Percentiles rank a stretch among this genome's conserved stretches.
These are phyloP conservation scores for Ophiostoma triangulosporum DNA, from an alignment of 2,329 filamentous ascomycete species.

Conservation along the genomic window DNA sequence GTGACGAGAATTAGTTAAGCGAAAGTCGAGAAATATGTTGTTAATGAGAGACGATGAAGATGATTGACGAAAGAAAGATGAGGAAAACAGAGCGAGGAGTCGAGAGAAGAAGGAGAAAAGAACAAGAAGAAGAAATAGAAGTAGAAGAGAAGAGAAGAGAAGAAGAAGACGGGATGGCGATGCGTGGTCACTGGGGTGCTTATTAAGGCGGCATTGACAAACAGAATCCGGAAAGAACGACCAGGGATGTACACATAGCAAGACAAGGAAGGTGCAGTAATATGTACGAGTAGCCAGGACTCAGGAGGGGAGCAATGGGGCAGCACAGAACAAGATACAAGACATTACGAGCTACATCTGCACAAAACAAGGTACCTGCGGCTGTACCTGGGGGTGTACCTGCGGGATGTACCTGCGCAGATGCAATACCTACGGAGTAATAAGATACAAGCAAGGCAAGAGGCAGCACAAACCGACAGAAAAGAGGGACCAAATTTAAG, in stretches of 20 bases:
- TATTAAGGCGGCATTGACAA: not conserved
- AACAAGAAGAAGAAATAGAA: not conserved
- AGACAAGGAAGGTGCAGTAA: not conserved
- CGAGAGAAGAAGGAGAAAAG: not conserved
- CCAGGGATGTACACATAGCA: not conserved
- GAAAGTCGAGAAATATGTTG: not conserved
- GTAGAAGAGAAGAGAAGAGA: not conserved
- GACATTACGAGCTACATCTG: not conserved
- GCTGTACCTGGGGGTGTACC: not conserved
- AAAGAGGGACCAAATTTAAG: not conserved
- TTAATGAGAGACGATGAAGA: slow-evolving; percentile 4
- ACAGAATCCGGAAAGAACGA: not conserved
- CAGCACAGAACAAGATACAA: not conserved
- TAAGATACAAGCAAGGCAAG: not conserved
- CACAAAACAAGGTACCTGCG: not conserved
- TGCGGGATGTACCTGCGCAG: too few relatives aligned
- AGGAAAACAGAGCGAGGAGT: not conserved
- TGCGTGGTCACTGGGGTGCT: not conserved
- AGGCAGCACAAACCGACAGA: not conserved
- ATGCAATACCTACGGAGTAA: too few relatives aligned
- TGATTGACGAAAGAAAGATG: not conserved
- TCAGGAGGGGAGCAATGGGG: not conserved
- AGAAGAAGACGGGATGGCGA: not conserved
- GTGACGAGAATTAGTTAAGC: not conserved
- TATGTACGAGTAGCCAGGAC: not conserved